Conservation (phyloP, 164 flowering plant genomes). For the Kalanchoe fedtschenkoi region DNA sequence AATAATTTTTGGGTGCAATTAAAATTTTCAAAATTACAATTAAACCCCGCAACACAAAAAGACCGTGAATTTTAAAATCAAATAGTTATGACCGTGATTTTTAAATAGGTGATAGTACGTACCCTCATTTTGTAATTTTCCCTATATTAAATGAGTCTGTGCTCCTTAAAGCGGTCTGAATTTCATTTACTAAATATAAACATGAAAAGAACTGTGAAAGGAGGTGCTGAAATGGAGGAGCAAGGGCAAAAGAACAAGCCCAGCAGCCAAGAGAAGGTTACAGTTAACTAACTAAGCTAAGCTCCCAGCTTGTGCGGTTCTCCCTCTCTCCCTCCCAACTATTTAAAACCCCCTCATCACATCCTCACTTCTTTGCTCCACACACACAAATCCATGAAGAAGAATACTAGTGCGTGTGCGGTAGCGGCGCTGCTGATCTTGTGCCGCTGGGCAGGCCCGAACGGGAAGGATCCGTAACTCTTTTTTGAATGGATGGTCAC, state of each 20-base stretch:
- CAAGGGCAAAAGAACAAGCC: background rate
- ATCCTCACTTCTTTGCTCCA: background rate
- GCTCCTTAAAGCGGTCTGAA: background rate
- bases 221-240: constrained; percentile 5
- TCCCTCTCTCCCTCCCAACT: background rate
- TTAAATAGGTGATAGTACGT: too few relatives aligned
- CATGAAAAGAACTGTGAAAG: background rate
- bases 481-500: constrained; percentile 10
- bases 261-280: background rate
- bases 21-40: too few relatives aligned
- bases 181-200: background rate
- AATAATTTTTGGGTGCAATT: too few relatives aligned
- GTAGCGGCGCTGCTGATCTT: background rate
- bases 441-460: constrained; percentile 1
- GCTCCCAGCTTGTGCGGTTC: background rate
- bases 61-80: too few relatives aligned
- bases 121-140: too few relatives aligned
- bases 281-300: too few relatives aligned
- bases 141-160: background rate
- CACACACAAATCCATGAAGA: background rate
- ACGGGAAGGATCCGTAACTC: constrained; percentile 7
- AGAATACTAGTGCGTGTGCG: background rate
- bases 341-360: background rate
- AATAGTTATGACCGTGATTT: too few relatives aligned
- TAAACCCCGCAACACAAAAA: too few relatives aligned